Percentiles rank a stretch among this genome's conserved stretches.
phyloP scores from a whole-genome alignment of 2,329 filamentous ascomycete genomes.

The Pseudogymnoascus sp. region DNA sequence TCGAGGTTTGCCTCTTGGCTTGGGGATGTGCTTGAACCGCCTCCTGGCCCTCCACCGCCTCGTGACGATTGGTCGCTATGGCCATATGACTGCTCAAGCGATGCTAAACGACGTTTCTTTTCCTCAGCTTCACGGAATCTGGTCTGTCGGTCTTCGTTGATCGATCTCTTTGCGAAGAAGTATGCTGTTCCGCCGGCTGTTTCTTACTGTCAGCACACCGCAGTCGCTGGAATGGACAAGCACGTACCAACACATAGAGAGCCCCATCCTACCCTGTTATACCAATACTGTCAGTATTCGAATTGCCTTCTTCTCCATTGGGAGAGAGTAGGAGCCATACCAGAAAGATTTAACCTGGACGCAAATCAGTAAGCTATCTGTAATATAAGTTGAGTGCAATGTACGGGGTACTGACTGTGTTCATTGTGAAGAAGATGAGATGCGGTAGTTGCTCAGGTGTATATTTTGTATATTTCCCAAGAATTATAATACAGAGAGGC shows the following conservation, averaged over 20 bases:
- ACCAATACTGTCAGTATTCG: conserved; percentile 18
- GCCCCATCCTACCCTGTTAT: conserved; percentile 77
- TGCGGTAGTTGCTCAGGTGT: not conserved
- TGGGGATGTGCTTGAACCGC: conserved; percentile 51
- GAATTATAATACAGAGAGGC: not conserved
- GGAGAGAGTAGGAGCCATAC: conserved; percentile 34
- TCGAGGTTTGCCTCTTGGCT: conserved; percentile 67
- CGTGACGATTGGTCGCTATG: conserved; percentile 21
- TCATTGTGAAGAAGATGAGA: conserved; percentile 36
- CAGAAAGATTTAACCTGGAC: conserved; percentile 58
- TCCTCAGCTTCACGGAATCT: conserved; percentile 59
- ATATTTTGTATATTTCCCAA: not conserved
- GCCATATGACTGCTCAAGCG: conserved; percentile 42
- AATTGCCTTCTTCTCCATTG: conserved; percentile 7
- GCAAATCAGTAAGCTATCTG: conserved; percentile 14
- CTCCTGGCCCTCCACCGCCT: conserved; percentile 37
- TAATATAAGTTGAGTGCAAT: not conserved
- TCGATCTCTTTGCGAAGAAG: conserved; percentile 88
- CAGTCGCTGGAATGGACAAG: not conserved
- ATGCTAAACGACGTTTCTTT: conserved; percentile 49
- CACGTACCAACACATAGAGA: conserved; percentile 70
- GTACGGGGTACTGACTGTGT: conserved; percentile 39
- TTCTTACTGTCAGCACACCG: conserved; percentile 14
- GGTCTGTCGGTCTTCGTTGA: conserved; percentile 78
- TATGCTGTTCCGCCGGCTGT: conserved; percentile 84